Evolutionary conservation across 768 basidiomycete species (phyloP), one percentile per base, ranked within the genome.

Genomic region (Mycena filopes): DNA sequence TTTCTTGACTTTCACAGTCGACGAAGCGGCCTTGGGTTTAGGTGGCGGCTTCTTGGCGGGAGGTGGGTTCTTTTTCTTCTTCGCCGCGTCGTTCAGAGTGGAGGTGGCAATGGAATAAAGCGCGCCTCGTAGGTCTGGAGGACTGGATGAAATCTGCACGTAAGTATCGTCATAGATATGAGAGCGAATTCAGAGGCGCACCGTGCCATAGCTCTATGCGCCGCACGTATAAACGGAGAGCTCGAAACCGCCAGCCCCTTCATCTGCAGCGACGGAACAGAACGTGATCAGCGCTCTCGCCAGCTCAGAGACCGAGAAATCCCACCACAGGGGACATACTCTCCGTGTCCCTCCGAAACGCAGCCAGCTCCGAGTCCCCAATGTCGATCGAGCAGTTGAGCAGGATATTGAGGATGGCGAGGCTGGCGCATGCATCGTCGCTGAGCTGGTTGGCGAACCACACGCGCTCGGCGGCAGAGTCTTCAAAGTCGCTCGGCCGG

Each of bases 381-480:
- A 90, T 68, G 18, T 86, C 79, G 21, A 89, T 73, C 0, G 84
- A 83, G 59, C 86, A 85, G 71, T 90, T 90, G 31, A 89, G 71
- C 10, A 86, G 69, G 20, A 89, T 84, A 67, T 89, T 90, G 8
- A 90, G 76, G 12, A 90, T 80, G 0, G 88, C 88, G 68, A 84
- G 85, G 0, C 87, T 86, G 10, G 87, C 87, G 71, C 89, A 90
- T 5, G 88, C 87, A 69, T 90, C 87, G 68, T 86, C 83, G 74
- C 83, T 87, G 26, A 90, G 81, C 73, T 90, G 89, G 73, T 89
- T 87, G 12, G 88, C 88, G 67, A 89, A 90, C 88, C 88, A 90
- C 11, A 90, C 83, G 28, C 75, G 78, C 62, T 85, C 83, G 2
- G 87, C 83, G 12, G 84, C 83, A 3, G 87, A 82, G 71, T 88